Evolutionary conservation across 257 asterid species (phyloP).

Genomic region (Plantago major): DNA sequence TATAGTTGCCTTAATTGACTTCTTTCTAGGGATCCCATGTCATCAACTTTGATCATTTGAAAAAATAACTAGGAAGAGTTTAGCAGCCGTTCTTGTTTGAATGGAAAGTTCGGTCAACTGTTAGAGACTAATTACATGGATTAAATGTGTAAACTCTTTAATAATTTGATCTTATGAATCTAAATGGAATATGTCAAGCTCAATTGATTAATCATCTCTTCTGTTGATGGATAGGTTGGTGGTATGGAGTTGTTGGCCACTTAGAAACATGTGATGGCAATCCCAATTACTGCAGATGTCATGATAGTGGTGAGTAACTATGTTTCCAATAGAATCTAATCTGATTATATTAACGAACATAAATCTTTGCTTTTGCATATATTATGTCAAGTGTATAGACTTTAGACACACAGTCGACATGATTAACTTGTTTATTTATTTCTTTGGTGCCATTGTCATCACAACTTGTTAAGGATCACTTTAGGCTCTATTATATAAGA

Average conservation of each 20-base stretch:
- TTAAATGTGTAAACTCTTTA: conserved; percentile 15
- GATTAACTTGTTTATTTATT: background rate
- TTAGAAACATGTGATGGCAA: conserved; percentile 75
- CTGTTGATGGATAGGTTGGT: conserved; percentile 65
- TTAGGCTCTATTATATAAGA: no score
- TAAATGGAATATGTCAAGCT: conserved; percentile 12
- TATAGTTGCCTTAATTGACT: conserved; percentile 31
- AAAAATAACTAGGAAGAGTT: no score
- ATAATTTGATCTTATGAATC: conserved; percentile 26
- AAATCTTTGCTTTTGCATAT: background rate
- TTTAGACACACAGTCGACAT: conserved; percentile 4
- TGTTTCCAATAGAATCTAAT: conserved; percentile 14
- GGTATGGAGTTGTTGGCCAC: conserved; percentile 96
- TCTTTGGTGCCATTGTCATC: background rate
- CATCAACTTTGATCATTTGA: background rate
- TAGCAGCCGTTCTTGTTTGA: conserved; percentile 22
- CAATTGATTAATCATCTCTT: conserved; percentile 27
- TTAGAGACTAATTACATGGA: background rate
- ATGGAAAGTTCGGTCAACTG: conserved; percentile 23
- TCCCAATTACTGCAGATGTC: conserved; percentile 63
- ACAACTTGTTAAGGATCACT: no score
- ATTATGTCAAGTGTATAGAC: background rate
- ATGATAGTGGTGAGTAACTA: conserved; percentile 63
- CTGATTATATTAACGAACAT: background rate
- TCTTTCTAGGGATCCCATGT: conserved; percentile 9